Conservation (phyloP, 169 alveolate species). For the Perkinsus marinus region DNA sequence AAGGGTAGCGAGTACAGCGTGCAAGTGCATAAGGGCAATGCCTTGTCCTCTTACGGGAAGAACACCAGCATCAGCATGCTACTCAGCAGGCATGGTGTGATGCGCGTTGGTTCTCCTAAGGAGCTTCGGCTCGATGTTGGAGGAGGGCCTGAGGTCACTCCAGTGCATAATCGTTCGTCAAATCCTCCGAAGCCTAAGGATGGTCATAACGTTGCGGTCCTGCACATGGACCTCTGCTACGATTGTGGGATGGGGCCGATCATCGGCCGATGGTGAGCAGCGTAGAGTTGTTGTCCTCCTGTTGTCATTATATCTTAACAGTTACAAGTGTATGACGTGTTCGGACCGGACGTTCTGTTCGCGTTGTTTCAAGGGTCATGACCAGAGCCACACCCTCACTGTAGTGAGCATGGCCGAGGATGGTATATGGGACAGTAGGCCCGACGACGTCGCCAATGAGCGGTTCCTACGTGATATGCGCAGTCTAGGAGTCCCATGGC, state of each 20-base stretch:
- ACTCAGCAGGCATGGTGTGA: not conserved
- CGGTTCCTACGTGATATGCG: not conserved
- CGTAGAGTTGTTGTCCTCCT: not conserved
- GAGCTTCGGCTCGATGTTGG: not conserved
- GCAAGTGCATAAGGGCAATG: not conserved
- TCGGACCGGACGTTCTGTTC: not conserved
- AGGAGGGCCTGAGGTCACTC: not conserved
- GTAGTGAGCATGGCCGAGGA: not conserved
- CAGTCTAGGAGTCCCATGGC: not conserved
- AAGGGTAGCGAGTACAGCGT: not conserved
- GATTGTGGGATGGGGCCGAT: not conserved
- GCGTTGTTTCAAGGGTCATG: not conserved
- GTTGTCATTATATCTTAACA: too few species aligned
- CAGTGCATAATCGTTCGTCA: not conserved
- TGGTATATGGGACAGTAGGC: not conserved
- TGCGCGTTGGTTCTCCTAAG: not conserved
- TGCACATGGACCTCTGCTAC: not conserved
- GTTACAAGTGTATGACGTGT: not conserved
- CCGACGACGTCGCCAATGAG: not conserved
- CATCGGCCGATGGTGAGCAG: not conserved
- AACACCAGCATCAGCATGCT: not conserved
- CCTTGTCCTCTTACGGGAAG: not conserved
- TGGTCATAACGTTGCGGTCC: not conserved
- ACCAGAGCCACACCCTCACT: not conserved
- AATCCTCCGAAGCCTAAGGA: not conserved